Percentiles rank a stretch among this genome's conserved stretches.
phyloP scores from a whole-genome alignment of 345 rosid genomes.

The Conringia planisiliqua region DNA sequence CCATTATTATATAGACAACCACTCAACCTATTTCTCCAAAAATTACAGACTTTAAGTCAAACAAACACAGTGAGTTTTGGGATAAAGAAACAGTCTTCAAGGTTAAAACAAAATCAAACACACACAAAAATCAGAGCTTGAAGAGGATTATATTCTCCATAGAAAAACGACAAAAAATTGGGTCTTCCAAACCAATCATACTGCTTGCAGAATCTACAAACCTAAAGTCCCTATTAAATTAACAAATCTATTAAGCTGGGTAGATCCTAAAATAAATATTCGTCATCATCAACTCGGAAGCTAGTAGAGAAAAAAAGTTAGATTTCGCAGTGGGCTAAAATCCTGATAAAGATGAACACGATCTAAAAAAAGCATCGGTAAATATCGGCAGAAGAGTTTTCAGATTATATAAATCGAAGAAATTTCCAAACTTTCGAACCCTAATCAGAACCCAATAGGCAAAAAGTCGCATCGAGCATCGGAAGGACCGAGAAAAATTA shows the following conservation, averaged over 20 bases:
- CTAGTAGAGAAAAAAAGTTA: neutral
- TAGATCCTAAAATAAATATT: neutral
- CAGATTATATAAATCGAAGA: neutral
- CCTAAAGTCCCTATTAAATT: neutral
- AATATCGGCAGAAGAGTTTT: neutral
- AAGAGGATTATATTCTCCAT: neutral
- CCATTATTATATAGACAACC: constrained; percentile 25
- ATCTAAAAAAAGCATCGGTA: constrained; percentile 11
- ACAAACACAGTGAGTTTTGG: neutral
- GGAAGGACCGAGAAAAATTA: neutral
- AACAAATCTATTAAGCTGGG: neutral
- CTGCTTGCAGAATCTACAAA: neutral
- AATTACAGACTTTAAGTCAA: neutral
- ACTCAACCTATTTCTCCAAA: constrained; percentile 25
- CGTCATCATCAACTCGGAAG: constrained; percentile 17
- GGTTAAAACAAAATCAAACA: neutral
- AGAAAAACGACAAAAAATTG: neutral
- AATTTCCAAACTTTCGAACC: neutral
- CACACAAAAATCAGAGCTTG: neutral
- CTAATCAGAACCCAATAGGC: neutral
- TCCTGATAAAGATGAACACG: neutral
- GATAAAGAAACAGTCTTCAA: neutral
- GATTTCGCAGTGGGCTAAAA: neutral
- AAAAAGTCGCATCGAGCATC: neutral
- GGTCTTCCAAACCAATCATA: neutral